Evolutionary conservation across 176 grass and related monocot species (phyloP).

Genomic region (Oryza officinalis): DNA sequence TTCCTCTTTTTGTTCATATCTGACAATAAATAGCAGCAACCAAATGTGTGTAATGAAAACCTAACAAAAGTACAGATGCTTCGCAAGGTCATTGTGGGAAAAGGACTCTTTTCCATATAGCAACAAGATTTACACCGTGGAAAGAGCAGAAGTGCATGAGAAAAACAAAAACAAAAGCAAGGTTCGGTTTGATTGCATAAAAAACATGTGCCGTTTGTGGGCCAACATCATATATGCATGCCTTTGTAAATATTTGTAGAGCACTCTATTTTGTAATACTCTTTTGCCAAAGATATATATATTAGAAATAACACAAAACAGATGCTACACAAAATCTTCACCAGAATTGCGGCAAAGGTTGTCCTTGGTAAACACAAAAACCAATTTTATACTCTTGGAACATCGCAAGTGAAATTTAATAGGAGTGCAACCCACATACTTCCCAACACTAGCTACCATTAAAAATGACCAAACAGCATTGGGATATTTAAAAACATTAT

Average conservation of each 20-base stretch:
- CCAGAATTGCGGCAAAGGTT: neutral
- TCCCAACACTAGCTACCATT: neutral
- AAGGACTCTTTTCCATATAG: neutral
- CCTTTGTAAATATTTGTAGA: neutral
- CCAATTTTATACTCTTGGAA: neutral
- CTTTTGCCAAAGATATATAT: neutral
- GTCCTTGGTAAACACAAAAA: neutral
- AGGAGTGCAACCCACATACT: neutral
- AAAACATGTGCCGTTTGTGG: neutral
- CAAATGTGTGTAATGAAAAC: too few species aligned
- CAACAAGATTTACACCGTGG: neutral
- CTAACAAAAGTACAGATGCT: too few species aligned
- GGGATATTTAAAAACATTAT: neutral
- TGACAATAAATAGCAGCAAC: neutral
- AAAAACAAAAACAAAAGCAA: neutral
- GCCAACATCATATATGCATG: neutral
- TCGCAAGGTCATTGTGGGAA: too few species aligned
- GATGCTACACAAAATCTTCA: neutral
- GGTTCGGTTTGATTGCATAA: neutral
- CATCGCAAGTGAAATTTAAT: neutral
- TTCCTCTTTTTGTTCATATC: neutral
- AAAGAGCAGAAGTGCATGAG: neutral
- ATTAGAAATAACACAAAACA: neutral
- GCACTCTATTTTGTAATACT: neutral
- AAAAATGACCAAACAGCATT: neutral